A percentile compares a stretch with the other conserved stretches of the same genome.
phyloP scores from a whole-genome alignment of 2,329 filamentous ascomycete species.

The Thyridium curvatum region DNA sequence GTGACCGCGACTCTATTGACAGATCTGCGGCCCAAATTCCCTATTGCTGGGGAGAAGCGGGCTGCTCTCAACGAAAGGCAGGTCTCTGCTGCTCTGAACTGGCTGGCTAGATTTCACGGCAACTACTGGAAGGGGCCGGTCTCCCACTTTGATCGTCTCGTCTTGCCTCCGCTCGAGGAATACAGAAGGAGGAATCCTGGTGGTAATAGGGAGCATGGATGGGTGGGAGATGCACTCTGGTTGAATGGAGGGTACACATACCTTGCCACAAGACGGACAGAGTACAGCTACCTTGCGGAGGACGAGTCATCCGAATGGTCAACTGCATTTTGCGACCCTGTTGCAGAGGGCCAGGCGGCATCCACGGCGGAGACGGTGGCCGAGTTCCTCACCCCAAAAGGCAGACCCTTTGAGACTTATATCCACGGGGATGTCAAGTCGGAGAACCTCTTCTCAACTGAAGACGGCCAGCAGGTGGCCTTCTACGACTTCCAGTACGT shows the following conservation, averaged over 20 bases:
- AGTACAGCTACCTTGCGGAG: constrained; percentile 41
- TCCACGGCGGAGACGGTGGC: constrained; percentile 44
- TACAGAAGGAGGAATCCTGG: constrained; percentile 18
- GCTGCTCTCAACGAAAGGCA: constrained; percentile 38
- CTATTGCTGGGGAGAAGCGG: constrained; percentile 50
- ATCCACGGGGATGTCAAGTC: constrained; percentile 67
- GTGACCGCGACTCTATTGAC: constrained; percentile 50
- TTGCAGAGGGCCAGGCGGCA: constrained; percentile 7
- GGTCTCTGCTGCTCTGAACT: constrained; percentile 48
- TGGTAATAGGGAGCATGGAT: constrained; percentile 7
- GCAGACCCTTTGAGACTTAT: constrained; percentile 42
- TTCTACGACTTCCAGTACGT: constrained; percentile 68
- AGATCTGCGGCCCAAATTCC: constrained; percentile 47
- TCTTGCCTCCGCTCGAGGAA: constrained; percentile 53
- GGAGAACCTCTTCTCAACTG: constrained; percentile 58
- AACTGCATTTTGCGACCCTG: constrained; percentile 33
- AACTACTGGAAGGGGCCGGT: constrained; percentile 37
- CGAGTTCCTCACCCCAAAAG: constrained; percentile 37
- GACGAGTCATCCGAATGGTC: constrained; percentile 51
- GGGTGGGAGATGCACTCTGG: constrained; percentile 37
- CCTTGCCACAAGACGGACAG: constrained; percentile 53
- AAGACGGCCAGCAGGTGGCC: constrained; percentile 41
- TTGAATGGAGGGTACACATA: constrained; percentile 65
- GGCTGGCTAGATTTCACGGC: constrained; percentile 57
- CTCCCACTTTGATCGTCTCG: constrained; percentile 23